phyloP scores from a whole-genome alignment of 2,329 filamentous ascomycete genomes.

The Beauveria sp. region DNA sequence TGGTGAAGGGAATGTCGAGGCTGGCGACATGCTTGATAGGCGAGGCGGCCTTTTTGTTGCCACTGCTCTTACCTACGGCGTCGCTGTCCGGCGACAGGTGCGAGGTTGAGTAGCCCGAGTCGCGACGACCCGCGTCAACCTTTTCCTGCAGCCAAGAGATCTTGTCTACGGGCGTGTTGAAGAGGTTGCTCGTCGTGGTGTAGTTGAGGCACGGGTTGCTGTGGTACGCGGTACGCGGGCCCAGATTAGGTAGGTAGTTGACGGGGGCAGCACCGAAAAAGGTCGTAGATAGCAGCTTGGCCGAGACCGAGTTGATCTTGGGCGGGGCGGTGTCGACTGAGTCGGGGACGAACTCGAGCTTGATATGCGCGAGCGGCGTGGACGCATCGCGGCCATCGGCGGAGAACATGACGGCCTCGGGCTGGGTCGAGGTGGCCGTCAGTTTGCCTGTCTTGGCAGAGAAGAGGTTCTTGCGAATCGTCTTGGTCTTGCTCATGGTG shows the following conservation, averaged over 20 bases:
- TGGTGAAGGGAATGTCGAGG: slow-evolving; percentile 39
- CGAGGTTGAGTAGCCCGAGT: slow-evolving; percentile 47
- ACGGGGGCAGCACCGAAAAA: slow-evolving; percentile 43
- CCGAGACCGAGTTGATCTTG: slow-evolving; percentile 38
- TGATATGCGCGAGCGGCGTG: slow-evolving; percentile 34
- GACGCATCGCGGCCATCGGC: slow-evolving; percentile 38
- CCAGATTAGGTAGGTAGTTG: slow-evolving; percentile 41
- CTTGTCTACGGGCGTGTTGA: slow-evolving; percentile 26
- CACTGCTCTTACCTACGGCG: slow-evolving; percentile 22
- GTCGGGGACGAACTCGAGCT: slow-evolving; percentile 40
- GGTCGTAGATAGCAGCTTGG: slow-evolving; percentile 45
- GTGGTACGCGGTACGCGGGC: slow-evolving; percentile 32
- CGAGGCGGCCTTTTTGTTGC: slow-evolving; percentile 20
- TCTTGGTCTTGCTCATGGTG: slow-evolving; percentile 42
- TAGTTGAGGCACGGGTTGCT: slow-evolving; percentile 39
- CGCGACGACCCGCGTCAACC: slow-evolving; percentile 30
- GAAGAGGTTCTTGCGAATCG: slow-evolving; percentile 44
- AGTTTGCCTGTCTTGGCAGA: slow-evolving; percentile 43
- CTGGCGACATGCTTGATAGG: slow-evolving; percentile 32
- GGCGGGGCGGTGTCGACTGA: slow-evolving; percentile 37
- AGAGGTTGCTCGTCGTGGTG: slow-evolving; percentile 35
- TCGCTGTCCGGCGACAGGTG: slow-evolving; percentile 26
- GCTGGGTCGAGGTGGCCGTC: slow-evolving; percentile 37
- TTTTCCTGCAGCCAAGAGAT: slow-evolving; percentile 34
- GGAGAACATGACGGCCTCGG: slow-evolving; percentile 41